Evolutionary conservation across 345 rosid genomes (phyloP).

Genomic region (Dovyalis caffra): DNA sequence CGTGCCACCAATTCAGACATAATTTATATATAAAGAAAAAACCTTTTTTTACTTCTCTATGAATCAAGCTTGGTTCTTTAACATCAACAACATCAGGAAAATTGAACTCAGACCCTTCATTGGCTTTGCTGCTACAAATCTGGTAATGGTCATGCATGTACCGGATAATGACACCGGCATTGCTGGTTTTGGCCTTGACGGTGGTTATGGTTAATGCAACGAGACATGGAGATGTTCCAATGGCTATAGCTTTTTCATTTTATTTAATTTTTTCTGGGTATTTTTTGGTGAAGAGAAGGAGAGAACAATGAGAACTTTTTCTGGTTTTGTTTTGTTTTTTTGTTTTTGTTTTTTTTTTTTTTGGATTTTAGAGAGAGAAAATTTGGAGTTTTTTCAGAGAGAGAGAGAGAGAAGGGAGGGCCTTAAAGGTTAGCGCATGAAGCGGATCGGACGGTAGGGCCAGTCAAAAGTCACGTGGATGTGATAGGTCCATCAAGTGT

Average conservation of each 20-base stretch:
- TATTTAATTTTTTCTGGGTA: neutral
- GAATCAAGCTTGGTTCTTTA: neutral
- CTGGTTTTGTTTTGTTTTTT: too few species aligned
- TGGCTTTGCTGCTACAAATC: neutral
- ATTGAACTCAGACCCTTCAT: constrained; percentile 1
- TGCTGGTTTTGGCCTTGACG: constrained; percentile 28
- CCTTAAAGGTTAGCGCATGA: constrained; percentile 32
- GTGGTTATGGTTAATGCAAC: constrained; percentile 22
- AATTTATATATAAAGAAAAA: constrained; percentile 7
- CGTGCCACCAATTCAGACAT: constrained; percentile 97
- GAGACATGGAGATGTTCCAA: constrained; percentile 27
- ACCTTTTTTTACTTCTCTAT: neutral
- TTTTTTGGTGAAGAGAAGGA: neutral
- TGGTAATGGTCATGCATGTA: constrained; percentile 31
- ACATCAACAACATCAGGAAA: constrained; percentile 2
- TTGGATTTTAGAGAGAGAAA: neutral
- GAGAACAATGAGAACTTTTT: neutral
- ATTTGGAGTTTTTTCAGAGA: constrained; percentile 5
- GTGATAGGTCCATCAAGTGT: too few species aligned
- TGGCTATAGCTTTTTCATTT: constrained; percentile 27
- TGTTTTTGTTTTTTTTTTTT: too few species aligned
- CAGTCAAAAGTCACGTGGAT: constrained; percentile 15
- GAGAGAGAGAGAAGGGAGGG: constrained; percentile 11
- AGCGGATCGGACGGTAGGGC: constrained; percentile 9
- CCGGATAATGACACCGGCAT: constrained; percentile 31